These are phyloP conservation scores for Euphorbia lathyris DNA, from an alignment of 345 rosid species.

Conservation along the genomic window DNA sequence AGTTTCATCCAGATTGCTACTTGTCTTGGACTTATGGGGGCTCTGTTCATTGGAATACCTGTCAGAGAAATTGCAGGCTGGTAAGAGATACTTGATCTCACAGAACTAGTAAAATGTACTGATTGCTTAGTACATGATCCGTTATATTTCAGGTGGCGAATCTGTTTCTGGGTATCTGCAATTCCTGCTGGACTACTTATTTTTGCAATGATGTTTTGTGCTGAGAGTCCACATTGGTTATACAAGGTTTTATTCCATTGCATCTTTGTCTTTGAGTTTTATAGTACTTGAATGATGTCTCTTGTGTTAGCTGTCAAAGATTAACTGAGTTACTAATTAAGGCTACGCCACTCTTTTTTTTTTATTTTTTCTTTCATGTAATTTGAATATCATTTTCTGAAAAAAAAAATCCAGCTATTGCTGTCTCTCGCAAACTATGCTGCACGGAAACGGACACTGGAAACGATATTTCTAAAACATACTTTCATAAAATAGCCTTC, in stretches of 20 bases:
- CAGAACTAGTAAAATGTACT: neutral
- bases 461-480: no score
- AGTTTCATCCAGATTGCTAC: constrained; percentile 93
- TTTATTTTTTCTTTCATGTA: neutral
- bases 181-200: constrained; percentile 84
- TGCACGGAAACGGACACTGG: no score
- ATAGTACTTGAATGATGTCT: neutral
- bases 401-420: neutral
- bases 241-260: constrained; percentile 59
- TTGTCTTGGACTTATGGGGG: constrained; percentile 85
- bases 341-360: neutral
- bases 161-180: constrained; percentile 80
- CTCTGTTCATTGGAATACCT: constrained; percentile 84
- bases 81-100: constrained; percentile 34
- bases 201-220: constrained; percentile 75
- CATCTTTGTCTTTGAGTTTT: neutral
- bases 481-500: no score
- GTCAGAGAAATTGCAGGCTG: constrained; percentile 74
- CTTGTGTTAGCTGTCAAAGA: neutral
- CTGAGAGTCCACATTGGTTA: constrained; percentile 88
- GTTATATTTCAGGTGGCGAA: constrained; percentile 73
- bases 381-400: neutral
- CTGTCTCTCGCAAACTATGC: neutral
- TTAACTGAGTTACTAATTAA: neutral
- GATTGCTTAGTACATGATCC: neutral